These are phyloP conservation scores for Delonix regia DNA, from an alignment of 306 rosid genomes.

Conservation along the genomic window DNA sequence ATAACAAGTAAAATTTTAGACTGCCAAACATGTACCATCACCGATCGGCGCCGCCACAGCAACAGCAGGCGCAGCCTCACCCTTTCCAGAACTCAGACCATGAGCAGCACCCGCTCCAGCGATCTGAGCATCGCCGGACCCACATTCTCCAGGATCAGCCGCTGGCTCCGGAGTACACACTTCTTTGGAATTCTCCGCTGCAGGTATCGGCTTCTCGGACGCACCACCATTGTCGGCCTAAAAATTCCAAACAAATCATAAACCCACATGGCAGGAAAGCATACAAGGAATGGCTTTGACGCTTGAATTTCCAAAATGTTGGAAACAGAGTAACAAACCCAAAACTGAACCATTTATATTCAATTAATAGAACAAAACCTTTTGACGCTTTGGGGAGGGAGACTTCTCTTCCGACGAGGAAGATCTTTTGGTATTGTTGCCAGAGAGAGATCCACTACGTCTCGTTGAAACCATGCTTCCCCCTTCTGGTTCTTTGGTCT, in stretches of 20 bases:
- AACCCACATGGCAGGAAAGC: conserved; percentile 28
- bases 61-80: conserved; percentile 57
- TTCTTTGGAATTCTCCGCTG: conserved; percentile 81
- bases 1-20: conserved; percentile 7
- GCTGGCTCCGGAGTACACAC: conserved; percentile 52
- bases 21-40: conserved; percentile 58
- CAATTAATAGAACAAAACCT: conserved; percentile 50
- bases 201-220: conserved; percentile 66
- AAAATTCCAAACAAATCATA: conserved; percentile 41
- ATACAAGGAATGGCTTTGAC: conserved; percentile 13
- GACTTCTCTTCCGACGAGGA: conserved; percentile 90
- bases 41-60: conserved; percentile 68
- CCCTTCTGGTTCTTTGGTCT: conserved; percentile 39
- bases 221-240: conserved; percentile 75
- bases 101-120: conserved; percentile 47
- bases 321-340: not conserved
- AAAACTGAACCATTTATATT: conserved; percentile 11
- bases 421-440: conserved; percentile 69
- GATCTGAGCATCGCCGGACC: conserved; percentile 66
- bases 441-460: conserved; percentile 97
- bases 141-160: conserved; percentile 86
- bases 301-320: not conserved
- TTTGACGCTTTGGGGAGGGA: conserved; percentile 85
- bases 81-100: conserved; percentile 55
- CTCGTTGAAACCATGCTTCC: conserved; percentile 96